phyloP scores from a whole-genome alignment of 306 rosid species.

The Vigna radiata region DNA sequence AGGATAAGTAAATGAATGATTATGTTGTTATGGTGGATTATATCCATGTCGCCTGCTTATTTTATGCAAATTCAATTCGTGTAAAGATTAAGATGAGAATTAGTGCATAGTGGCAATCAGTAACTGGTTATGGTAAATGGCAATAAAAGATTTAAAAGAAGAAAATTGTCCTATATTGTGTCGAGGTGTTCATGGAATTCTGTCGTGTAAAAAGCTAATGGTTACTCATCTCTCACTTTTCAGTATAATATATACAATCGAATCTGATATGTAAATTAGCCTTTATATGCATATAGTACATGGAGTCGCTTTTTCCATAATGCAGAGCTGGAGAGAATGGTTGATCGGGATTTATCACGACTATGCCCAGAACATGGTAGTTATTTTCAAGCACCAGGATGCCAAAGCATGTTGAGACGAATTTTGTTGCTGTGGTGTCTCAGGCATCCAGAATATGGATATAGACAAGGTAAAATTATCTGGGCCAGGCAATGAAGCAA shows the following conservation, averaged over 20 bases:
- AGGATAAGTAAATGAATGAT: slow-evolving; percentile 3
- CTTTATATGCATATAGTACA: slow-evolving; percentile 76
- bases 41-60: neutral
- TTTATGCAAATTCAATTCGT: slow-evolving; percentile 18
- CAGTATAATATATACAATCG: neutral
- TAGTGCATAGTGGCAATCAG: slow-evolving; percentile 6
- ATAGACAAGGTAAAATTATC: slow-evolving; percentile 78
- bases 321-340: slow-evolving; percentile 97
- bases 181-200: slow-evolving; percentile 18
- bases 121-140: neutral
- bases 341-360: slow-evolving; percentile 95
- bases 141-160: neutral
- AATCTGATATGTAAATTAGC: slow-evolving; percentile 39
- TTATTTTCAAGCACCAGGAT: slow-evolving; percentile 92
- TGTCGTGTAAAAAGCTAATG: slow-evolving; percentile 7
- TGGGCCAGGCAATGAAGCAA: slow-evolving; percentile 31
- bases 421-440: slow-evolving; percentile 97
- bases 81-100: slow-evolving; percentile 16
- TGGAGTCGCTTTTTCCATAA: slow-evolving; percentile 97
- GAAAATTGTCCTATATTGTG: neutral
- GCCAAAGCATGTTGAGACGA: slow-evolving; percentile 94
- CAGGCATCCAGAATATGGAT: slow-evolving; percentile 87
- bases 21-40: neutral
- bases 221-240: neutral
- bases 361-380: slow-evolving; percentile 94